phyloP scores from a whole-genome alignment of 2,329 filamentous ascomycete species.

The Cladophialophora yegresii region DNA sequence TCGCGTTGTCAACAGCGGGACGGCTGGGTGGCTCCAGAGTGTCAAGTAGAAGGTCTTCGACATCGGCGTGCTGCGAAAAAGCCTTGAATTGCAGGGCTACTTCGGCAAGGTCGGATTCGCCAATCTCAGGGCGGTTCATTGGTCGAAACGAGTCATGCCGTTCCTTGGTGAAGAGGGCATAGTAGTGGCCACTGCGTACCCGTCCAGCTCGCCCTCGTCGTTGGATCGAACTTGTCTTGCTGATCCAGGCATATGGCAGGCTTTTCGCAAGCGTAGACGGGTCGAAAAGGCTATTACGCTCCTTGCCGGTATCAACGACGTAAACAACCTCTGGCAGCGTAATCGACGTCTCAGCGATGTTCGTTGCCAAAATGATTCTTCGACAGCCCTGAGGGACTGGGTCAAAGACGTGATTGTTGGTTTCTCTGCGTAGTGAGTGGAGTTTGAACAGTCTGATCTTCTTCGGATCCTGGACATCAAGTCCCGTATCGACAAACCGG shows the following conservation, averaged over 20 bases:
- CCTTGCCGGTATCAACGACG: slow-evolving; percentile 93
- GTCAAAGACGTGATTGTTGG: slow-evolving; percentile 49
- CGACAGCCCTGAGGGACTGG: slow-evolving; percentile 61
- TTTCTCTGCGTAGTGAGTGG: slow-evolving; percentile 51
- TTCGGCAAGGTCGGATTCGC: slow-evolving; percentile 89
- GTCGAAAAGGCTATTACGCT: slow-evolving; percentile 26
- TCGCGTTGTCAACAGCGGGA: slow-evolving; percentile 87
- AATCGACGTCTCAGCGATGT: slow-evolving; percentile 97
- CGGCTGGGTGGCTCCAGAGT: slow-evolving; percentile 85
- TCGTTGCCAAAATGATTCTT: slow-evolving; percentile 94
- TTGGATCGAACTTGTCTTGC: slow-evolving; percentile 90
- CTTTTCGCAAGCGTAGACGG: slow-evolving; percentile 16
- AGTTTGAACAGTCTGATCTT: slow-evolving; percentile 51
- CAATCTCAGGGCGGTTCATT: slow-evolving; percentile 93
- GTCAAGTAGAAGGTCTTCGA: slow-evolving; percentile 70
- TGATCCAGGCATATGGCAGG: slow-evolving; percentile 29
- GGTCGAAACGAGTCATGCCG: slow-evolving; percentile 75
- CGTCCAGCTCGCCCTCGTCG: slow-evolving; percentile 88
- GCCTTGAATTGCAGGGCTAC: slow-evolving; percentile 96
- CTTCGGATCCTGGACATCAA: slow-evolving; percentile 46
- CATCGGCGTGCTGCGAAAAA: slow-evolving; percentile 37
- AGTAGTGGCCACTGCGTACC: slow-evolving; percentile 91
- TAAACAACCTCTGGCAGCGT: slow-evolving; percentile 97
- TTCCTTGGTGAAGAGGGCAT: slow-evolving; percentile 89
- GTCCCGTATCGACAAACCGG: slow-evolving; percentile 37